Evolutionary conservation across 352 stramenopile species (phyloP), one percentile per base, ranked within the genome.

Genomic region (Phytophthora niederhauseri): DNA sequence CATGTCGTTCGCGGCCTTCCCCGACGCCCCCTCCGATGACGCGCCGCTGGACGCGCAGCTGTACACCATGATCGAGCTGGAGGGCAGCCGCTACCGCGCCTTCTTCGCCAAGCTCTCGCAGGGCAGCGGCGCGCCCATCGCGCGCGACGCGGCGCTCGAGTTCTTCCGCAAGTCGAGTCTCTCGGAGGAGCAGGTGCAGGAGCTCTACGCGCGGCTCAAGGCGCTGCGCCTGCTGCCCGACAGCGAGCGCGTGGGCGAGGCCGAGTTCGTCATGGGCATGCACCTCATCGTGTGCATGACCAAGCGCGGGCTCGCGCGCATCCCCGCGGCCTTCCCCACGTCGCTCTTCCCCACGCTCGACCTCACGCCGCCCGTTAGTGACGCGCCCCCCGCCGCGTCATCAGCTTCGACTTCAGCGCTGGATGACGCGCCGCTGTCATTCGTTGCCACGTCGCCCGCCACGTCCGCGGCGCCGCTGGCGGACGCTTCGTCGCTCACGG

Each of bases 211-310:
- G 20, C 69, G 77, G 0, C 64, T 92, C 45, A 90, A 90, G 73
- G 57, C 54, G 17, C 70, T 84, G 28, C 62, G 76, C 3, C 20
- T 91, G 28, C 51, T 78, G n/a, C 19, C 53, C 0, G 77, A 89
- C 54, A 5, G 49, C 1, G 15, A 76, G 24, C 45, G 59, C 12
- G 68, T 94, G 63, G 78, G 73, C 46, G 75, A 81, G 61, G 80
- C 74, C 24, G 81, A 91, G 64, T 94, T 94, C 61, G 61, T 82
- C 49, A 77, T 89, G 57, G 81, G 68, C 36, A 94, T 94, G 86
- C 86, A 94, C 71, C 72, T 94, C 17, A 92, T 94, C 53, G 79
- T 92, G 69, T 94, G 86, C 61, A 82, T 86, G 56, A 92, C 86
- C 24, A 92, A 92, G 65, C 84, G 86, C 31, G 83, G 72, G 48